Conservation (phyloP, 176 grass and related monocot genomes). For the Oryza punctata region DNA sequence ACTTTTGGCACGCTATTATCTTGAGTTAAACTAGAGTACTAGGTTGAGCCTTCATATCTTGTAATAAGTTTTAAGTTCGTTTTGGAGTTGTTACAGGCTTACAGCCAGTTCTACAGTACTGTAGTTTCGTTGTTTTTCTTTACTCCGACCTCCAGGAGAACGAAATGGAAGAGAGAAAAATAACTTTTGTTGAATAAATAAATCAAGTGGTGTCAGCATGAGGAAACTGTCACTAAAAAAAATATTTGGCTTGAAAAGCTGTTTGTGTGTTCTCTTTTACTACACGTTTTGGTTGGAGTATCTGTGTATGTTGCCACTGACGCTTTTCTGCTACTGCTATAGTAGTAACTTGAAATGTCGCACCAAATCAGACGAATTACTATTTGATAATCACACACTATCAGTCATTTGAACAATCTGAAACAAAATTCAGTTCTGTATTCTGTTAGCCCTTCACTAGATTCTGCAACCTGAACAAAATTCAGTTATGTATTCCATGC, state of each 20-base stretch:
- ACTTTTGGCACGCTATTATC: conserved; percentile 6
- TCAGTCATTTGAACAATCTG: no score
- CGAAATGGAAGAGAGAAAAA: neutral
- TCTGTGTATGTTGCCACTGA: neutral
- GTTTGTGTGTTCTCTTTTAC: neutral
- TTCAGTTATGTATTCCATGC: no score
- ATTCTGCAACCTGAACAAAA: no score
- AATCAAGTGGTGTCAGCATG: neutral
- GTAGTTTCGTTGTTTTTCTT: conserved; percentile 36
- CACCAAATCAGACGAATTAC: no score
- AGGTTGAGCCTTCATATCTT: neutral
- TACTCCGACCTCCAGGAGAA: neutral
- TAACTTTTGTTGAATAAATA: conserved; percentile 17
- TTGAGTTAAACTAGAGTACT: neutral
- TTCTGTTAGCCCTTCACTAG: no score
- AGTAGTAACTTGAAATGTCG: neutral
- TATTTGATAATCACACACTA: no score
- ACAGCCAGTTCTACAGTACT: neutral
- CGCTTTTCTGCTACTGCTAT: no score
- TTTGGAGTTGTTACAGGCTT: neutral
- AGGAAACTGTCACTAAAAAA: neutral
- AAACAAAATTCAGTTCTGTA: no score
- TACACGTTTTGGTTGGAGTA: neutral
- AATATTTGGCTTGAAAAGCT: neutral
- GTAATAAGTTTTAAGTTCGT: neutral